Conservation (phyloP, 225 moss, liverwort and hornwort species). For the Straminergon stramineum region DNA sequence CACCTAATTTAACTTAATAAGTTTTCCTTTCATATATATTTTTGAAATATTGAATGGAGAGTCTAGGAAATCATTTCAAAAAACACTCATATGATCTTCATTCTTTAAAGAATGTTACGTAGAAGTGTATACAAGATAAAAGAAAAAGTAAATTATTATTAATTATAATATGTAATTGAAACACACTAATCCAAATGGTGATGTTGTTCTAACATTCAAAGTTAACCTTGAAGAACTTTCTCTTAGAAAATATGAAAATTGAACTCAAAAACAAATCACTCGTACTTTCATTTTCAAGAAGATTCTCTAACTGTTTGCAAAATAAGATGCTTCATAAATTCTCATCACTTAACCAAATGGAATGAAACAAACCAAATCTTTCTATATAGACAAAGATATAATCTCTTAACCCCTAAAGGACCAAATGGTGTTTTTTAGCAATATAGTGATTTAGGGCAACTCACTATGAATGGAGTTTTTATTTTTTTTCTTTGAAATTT, state of each 20-base stretch:
- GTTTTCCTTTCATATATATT: background rate
- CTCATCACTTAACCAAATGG: background rate
- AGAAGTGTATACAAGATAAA: background rate
- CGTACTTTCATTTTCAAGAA: background rate
- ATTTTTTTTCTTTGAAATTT: too few species aligned
- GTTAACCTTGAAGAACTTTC: background rate
- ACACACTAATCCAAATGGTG: too few species aligned
- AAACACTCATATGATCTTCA: background rate
- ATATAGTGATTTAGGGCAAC: too few species aligned
- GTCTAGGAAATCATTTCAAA: background rate
- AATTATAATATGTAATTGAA: too few species aligned
- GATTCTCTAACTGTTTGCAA: rapidly evolving
- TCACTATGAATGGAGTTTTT: too few species aligned
- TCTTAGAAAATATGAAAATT: background rate
- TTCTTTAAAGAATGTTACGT: background rate
- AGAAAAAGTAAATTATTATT: too few species aligned
- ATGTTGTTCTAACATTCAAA: too few species aligned
- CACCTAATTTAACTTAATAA: too few species aligned
- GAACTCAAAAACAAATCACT: background rate
- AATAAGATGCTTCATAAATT: background rate
- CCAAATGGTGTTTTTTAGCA: too few species aligned
- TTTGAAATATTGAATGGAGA: background rate
- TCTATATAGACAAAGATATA: background rate
- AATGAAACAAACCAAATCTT: background rate
- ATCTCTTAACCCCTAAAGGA: too few species aligned